Evolutionary conservation across 345 rosid genomes (phyloP).

Genomic region (Camelina hispida): DNA sequence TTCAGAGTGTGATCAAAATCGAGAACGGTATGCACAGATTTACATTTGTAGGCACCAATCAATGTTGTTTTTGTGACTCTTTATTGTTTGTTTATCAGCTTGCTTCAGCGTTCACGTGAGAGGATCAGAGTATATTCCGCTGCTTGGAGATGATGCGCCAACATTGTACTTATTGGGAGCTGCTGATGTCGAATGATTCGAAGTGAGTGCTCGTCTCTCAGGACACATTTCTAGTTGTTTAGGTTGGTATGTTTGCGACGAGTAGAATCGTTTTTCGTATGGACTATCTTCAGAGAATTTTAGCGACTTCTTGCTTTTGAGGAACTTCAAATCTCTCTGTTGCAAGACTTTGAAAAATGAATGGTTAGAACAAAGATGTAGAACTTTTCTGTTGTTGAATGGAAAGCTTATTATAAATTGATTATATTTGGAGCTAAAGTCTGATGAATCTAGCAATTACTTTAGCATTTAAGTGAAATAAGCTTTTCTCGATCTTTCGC

Average conservation of each 20-base stretch:
- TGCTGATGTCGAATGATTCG: slow-evolving; percentile 55
- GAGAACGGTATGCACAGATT: slow-evolving; percentile 68
- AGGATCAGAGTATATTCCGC: slow-evolving; percentile 77
- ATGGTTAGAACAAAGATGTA: slow-evolving; percentile 21
- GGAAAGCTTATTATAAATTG: not conserved
- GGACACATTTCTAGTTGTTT: slow-evolving; percentile 21
- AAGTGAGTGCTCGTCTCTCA: slow-evolving; percentile 38
- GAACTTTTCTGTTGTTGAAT: not conserved
- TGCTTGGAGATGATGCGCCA: slow-evolving; percentile 66
- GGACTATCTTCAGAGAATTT: not conserved
- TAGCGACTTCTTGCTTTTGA: slow-evolving; percentile 1
- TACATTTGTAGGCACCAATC: not conserved
- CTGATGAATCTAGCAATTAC: slow-evolving; percentile 11
- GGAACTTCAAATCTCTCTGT: slow-evolving; percentile 5
- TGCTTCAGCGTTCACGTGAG: slow-evolving; percentile 89
- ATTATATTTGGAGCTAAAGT: slow-evolving; percentile 20
- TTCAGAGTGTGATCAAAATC: slow-evolving; percentile 87
- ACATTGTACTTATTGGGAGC: slow-evolving; percentile 55
- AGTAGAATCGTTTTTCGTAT: slow-evolving; percentile 12
- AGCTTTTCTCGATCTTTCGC: not conserved
- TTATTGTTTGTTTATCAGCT: slow-evolving; percentile 52
- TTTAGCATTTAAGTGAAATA: slow-evolving; percentile 7
- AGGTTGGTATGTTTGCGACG: slow-evolving; percentile 27
- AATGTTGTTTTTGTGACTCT: slow-evolving; percentile 3
- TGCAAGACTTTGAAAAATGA: not conserved